These are phyloP conservation scores for Pulveroboletus ridleyi DNA, from an alignment of 1,284 basidiomycete genomes.

Conservation along the genomic window DNA sequence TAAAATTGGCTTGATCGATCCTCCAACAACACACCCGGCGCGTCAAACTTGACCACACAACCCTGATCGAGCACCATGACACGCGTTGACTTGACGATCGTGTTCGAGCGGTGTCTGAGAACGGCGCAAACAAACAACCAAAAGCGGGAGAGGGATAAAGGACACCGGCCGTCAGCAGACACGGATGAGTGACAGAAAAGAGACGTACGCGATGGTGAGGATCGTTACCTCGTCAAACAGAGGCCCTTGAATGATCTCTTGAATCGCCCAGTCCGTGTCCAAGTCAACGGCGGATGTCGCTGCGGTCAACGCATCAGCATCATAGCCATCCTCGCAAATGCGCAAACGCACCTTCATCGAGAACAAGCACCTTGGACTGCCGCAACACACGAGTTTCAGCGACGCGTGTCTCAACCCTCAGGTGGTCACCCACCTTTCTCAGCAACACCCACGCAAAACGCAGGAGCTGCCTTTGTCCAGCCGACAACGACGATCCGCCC, in stretches of 20 bases:
- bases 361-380: constrained; percentile 84
- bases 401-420: not conserved
- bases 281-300: constrained; percentile 88
- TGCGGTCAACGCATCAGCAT: constrained; percentile 32
- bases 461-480: constrained; percentile 87
- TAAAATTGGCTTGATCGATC: constrained; percentile 33
- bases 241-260: constrained; percentile 80
- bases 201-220: constrained; percentile 78
- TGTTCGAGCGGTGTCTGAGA: constrained; percentile 84
- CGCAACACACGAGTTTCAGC: constrained; percentile 5
- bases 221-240: constrained; percentile 79
- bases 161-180: not conserved
- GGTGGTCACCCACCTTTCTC: constrained; percentile 51
- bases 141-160: too few species aligned
- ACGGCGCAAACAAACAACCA: too few species aligned
- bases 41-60: constrained; percentile 45
- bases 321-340: not conserved
- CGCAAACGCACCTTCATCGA: constrained; percentile 78
- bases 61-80: constrained; percentile 89
- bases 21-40: constrained; percentile 32
- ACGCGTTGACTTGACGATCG: constrained; percentile 87
- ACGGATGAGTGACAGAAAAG: not conserved
- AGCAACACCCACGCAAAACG: constrained; percentile 86
- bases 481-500: constrained; percentile 82
- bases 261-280: constrained; percentile 88